Evolutionary conservation across 1,284 basidiomycete genomes (phyloP).

Genomic region (Moesziomyces parantarcticus): DNA sequence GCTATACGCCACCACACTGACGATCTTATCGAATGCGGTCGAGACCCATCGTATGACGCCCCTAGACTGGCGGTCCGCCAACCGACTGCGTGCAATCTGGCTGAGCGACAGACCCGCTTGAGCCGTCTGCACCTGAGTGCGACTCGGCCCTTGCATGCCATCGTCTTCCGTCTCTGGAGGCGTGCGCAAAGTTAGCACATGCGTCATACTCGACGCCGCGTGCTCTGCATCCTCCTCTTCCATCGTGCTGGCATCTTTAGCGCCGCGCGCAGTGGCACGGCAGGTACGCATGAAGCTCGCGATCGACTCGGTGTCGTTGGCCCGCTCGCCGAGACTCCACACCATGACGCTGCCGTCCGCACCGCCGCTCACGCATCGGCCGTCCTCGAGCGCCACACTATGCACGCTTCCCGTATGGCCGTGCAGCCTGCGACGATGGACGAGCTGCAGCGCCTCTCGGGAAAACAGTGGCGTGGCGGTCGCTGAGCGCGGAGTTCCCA

Average conservation of each 20-base stretch:
- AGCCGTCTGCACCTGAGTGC: not conserved
- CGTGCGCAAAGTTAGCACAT: slow-evolving; percentile 35
- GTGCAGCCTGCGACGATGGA: slow-evolving; percentile 58
- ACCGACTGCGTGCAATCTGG: slow-evolving; percentile 17
- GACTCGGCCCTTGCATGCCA: too few species aligned
- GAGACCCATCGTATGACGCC: slow-evolving; percentile 39
- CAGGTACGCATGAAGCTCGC: slow-evolving; percentile 24
- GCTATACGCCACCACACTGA: slow-evolving; percentile 31
- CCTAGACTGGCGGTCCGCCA: slow-evolving; percentile 14
- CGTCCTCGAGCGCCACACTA: slow-evolving; percentile 59
- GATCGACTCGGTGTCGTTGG: slow-evolving; percentile 36
- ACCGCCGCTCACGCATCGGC: slow-evolving; percentile 61
- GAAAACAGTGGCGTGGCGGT: slow-evolving; percentile 26
- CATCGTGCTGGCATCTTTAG: slow-evolving; percentile 7
- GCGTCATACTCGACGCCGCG: slow-evolving; percentile 20
- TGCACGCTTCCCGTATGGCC: slow-evolving; percentile 65
- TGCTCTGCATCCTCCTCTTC: slow-evolving; percentile 22
- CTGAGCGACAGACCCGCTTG: slow-evolving; percentile 4
- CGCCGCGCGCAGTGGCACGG: slow-evolving; percentile 3
- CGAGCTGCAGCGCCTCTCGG: slow-evolving; percentile 29
- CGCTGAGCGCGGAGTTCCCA: slow-evolving; percentile 10
- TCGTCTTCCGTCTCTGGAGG: slow-evolving; percentile 2
- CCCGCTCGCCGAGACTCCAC: slow-evolving; percentile 54
- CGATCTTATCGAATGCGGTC: slow-evolving; percentile 52
- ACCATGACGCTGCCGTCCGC: slow-evolving; percentile 66